Percentiles rank a stretch among this genome's conserved stretches.
Conservation (phyloP, 257 asterid species). For the Eustoma russellianum region DNA sequence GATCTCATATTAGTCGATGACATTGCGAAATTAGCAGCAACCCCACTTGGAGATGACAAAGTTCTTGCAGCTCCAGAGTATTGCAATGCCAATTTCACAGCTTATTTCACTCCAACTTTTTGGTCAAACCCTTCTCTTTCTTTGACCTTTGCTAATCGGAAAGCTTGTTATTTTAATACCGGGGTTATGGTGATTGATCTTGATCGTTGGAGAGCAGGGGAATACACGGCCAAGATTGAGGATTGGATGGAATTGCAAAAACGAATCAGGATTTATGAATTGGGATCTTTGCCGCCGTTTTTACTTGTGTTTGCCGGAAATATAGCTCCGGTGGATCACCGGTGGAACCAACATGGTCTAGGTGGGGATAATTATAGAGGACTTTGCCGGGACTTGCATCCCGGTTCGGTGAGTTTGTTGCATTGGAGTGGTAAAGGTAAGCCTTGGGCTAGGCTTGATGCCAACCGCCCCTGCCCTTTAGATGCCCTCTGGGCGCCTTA, state of each 20-base stretch:
- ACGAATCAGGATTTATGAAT: conserved; percentile 71
- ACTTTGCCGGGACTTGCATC: conserved; percentile 86
- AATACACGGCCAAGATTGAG: conserved; percentile 64
- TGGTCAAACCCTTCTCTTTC: conserved; percentile 91
- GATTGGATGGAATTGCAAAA: conserved; percentile 96
- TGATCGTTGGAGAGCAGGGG: conserved; percentile 64
- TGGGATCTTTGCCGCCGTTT: conserved; percentile 85
- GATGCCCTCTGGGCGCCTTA: conserved; percentile 97
- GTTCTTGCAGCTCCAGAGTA: conserved; percentile 94
- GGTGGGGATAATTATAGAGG: conserved; percentile 91
- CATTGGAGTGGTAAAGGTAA: conserved; percentile 99
- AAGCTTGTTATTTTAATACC: conserved; percentile 85
- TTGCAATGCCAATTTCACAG: conserved; percentile 83
- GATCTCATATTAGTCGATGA: conserved; percentile 81
- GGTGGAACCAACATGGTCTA: conserved; percentile 90
- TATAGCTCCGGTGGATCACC: conserved; percentile 71
- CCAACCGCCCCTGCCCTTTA: conserved; percentile 72
- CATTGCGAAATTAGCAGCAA: conserved; percentile 55
- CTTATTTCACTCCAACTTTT: conserved; percentile 76
- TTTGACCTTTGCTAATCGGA: conserved; percentile 52
- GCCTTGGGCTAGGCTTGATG: conserved; percentile 93
- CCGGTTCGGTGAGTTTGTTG: conserved; percentile 77
- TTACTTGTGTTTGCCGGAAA: conserved; percentile 83
- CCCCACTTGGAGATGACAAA: conserved; percentile 31
- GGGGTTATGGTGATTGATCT: conserved; percentile 95